phyloP scores from a whole-genome alignment of 257 asterid genomes.

The Gentiana straminea region DNA sequence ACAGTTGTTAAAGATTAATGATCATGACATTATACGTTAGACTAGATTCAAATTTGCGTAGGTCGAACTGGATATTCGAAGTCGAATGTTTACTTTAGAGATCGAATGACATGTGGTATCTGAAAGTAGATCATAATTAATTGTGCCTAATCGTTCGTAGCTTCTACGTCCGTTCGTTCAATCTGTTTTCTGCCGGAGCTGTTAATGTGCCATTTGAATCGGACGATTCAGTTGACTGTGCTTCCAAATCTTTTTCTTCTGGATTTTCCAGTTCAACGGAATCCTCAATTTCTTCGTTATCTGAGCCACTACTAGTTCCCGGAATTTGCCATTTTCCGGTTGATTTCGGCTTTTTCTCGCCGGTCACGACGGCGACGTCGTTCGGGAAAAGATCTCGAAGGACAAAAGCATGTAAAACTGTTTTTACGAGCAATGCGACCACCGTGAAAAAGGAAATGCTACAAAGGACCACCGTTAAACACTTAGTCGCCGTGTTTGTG shows the following conservation, averaged over 20 bases:
- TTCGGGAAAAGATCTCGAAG: conserved; percentile 68
- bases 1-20: too few relatives aligned
- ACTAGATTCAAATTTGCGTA: too few relatives aligned
- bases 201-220: too few relatives aligned
- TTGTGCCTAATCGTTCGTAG: too few relatives aligned
- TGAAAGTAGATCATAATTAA: too few relatives aligned
- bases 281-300: conserved; percentile 21
- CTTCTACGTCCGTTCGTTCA: too few relatives aligned
- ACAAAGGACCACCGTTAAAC: conserved; percentile 36
- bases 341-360: conserved; percentile 31
- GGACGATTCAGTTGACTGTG: conserved; percentile 11
- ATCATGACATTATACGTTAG: too few relatives aligned
- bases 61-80: too few relatives aligned
- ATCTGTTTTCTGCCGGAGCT: too few relatives aligned
- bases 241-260: conserved; percentile 37
- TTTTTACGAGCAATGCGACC: conserved; percentile 40
- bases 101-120: too few relatives aligned
- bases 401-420: conserved; percentile 58
- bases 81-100: too few relatives aligned
- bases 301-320: conserved; percentile 31
- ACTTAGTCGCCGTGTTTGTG: conserved; percentile 24
- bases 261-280: conserved; percentile 41
- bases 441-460: conserved; percentile 46
- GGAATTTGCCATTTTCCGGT: conserved; percentile 32
- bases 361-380: conserved; percentile 66